Percentiles rank a stretch among this genome's conserved stretches.
Conservation (phyloP, 345 rosid species). For the Eutrema yunnanense region DNA sequence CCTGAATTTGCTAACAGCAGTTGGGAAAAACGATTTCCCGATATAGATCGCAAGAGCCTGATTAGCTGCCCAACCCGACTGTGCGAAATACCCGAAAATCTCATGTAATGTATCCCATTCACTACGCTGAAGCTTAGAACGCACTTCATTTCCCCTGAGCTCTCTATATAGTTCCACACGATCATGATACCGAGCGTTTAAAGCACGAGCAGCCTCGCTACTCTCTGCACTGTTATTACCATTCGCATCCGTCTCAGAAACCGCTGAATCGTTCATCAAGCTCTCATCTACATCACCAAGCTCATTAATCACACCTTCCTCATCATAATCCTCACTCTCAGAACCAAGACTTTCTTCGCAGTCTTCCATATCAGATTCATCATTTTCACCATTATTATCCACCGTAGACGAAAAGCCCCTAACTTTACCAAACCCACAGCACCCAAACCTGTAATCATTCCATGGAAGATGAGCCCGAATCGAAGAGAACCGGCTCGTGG, state of each 20-base stretch:
- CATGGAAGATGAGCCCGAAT: conserved; percentile 7
- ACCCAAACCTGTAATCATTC: conserved; percentile 4
- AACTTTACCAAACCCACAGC: conserved; percentile 16
- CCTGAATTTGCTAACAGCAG: conserved; percentile 51
- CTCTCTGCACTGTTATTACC: conserved; percentile 9
- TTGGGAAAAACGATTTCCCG: conserved; percentile 79
- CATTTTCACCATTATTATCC: conserved; percentile 21
- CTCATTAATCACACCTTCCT: conserved; percentile 18
- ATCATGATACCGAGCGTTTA: conserved; percentile 28
- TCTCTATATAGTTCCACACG: conserved; percentile 57
- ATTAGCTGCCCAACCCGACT: conserved; percentile 78
- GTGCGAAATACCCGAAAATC: conserved; percentile 45
- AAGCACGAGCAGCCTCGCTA: conserved; percentile 12
- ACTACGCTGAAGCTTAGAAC: conserved; percentile 29
- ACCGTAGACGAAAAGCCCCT: conserved; percentile 34
- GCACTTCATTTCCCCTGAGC: conserved; percentile 38
- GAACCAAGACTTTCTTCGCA: conserved; percentile 17
- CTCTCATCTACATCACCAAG: conserved; percentile 12
- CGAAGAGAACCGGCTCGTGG: conserved; percentile 26
- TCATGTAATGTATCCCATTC: conserved; percentile 44
- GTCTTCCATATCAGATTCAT: conserved; percentile 12
- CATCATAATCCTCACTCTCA: conserved; percentile 21
- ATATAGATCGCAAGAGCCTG: conserved; percentile 87
- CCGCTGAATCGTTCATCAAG: not conserved
- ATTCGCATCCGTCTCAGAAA: conserved; percentile 13